These are phyloP conservation scores for Metschnikowia henanensis DNA, from an alignment of 805 yeast species.

Conservation along the genomic window DNA sequence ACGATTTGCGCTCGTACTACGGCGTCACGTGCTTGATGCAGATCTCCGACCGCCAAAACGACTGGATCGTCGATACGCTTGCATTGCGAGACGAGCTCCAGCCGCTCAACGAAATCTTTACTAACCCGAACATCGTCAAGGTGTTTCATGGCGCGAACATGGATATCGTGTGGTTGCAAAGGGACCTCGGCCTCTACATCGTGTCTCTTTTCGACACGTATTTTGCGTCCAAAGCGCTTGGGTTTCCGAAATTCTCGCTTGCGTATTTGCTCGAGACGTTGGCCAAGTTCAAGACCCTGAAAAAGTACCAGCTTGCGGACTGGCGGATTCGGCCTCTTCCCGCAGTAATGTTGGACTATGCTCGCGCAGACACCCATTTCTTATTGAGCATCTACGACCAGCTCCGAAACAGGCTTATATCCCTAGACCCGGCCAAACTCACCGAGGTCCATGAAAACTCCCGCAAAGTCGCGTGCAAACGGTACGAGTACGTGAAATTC, in stretches of 20 bases:
- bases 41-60: conserved; percentile 76
- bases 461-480: conserved; percentile 72
- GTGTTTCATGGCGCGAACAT: conserved; percentile 95
- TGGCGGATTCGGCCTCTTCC: conserved; percentile 92
- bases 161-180: conserved; percentile 97
- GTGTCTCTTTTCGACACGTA: conserved; percentile 92
- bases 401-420: conserved; percentile 60
- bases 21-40: conserved; percentile 95
- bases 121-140: conserved; percentile 79
- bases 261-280: conserved; percentile 80
- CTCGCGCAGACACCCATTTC: conserved; percentile 95
- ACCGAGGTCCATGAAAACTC: conserved; percentile 72
- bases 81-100: conserved; percentile 71
- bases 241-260: conserved; percentile 77
- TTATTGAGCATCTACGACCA: conserved; percentile 76
- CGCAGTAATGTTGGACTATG: conserved; percentile 75
- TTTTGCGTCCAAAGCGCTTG: conserved; percentile 81
- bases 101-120: conserved; percentile 67
- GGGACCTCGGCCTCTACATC: conserved; percentile 89
- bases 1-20: conserved; percentile 84
- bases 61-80: conserved; percentile 86
- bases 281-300: conserved; percentile 85
- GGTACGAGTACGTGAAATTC: conserved; percentile 78
- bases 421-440: conserved; percentile 38
- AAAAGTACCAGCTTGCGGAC: conserved; percentile 93